Evolutionary conservation across 192 early-diverging fungal genomes (phyloP), one percentile per base, ranked within the genome.

Genomic region (Podila horticola): DNA sequence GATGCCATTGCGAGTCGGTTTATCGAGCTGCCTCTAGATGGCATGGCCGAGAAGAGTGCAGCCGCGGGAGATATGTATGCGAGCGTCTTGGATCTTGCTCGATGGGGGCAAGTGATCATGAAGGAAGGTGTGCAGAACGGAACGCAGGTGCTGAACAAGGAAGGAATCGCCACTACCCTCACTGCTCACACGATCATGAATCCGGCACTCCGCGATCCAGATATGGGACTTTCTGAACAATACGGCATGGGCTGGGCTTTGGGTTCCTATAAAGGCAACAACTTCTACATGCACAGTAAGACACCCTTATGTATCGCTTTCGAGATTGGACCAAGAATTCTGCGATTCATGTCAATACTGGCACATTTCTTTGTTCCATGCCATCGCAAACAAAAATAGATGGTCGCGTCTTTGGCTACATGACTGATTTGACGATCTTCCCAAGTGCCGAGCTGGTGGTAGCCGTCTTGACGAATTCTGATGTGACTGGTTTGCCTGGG

Each of bases 31-130:
- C n/a, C 51, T 49, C 34, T 69, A 38, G 67, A 3, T 24, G 20
- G 13, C 29, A 28, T 26, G 11, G 6, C 41, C 19, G n/a, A 10
- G 12, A 12, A 34, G 22, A 24, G 7, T 19, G 61, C 74, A 9
- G 36, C 74, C 22, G 67, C 74, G 1, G 74, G 74, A 5, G 73
- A 69, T 41, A 59, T 75, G 4, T 75, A 75, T 28, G 68, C 74
- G 0, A 75, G 64, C 34, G 74, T 64, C 7, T 17, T 64, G 5
- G 74, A 75, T 65, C 52, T 75, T 11, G 38, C 63, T 28, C 29
- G 24, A 4, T 75, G 67, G 66, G 73, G 67, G 0, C 13, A 58
- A 1, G 10, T 9, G n/a, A 24, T 75, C 51, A 58, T 69, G 61
- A 22, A 64, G 7, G 28, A 58, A 33, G 74, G 74, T 1, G 13